phyloP scores from a whole-genome alignment of 305 asterid genomes.

The Galium porrigens region DNA sequence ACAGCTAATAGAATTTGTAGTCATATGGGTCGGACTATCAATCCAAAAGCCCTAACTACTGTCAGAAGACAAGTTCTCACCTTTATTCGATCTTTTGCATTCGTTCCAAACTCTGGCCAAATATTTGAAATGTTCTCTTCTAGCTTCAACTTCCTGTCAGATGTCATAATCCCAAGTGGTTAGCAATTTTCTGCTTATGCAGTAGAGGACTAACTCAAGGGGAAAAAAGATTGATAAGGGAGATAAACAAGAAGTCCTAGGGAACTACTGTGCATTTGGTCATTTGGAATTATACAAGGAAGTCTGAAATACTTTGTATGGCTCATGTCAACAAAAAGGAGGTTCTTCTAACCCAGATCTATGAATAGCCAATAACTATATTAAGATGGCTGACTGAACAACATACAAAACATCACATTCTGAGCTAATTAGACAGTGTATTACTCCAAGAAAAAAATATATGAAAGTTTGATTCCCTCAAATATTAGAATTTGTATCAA shows the following conservation, averaged over 20 bases:
- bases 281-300: not conserved
- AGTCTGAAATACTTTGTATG: not conserved
- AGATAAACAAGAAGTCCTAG: not conserved
- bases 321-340: not conserved
- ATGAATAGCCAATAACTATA: not conserved
- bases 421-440: not conserved
- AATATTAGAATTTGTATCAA: not conserved
- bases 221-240: not conserved
- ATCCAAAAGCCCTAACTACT: not conserved
- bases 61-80: constrained; percentile 21
- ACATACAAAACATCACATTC: constrained; percentile 1
- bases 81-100: constrained; percentile 73
- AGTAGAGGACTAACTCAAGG: not conserved
- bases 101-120: constrained; percentile 79
- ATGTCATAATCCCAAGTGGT: constrained; percentile 15
- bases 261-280: not conserved
- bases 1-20: not conserved
- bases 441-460: not conserved
- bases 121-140: constrained; percentile 57
- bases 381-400: not conserved
- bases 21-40: not conserved
- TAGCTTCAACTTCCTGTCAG: constrained; percentile 64
- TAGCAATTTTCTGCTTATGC: not conserved
- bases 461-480: not conserved
- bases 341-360: not conserved